Percentiles rank a stretch among this genome's conserved stretches.
phyloP scores from a whole-genome alignment of 306 rosid genomes.

The Vicia sativa region DNA sequence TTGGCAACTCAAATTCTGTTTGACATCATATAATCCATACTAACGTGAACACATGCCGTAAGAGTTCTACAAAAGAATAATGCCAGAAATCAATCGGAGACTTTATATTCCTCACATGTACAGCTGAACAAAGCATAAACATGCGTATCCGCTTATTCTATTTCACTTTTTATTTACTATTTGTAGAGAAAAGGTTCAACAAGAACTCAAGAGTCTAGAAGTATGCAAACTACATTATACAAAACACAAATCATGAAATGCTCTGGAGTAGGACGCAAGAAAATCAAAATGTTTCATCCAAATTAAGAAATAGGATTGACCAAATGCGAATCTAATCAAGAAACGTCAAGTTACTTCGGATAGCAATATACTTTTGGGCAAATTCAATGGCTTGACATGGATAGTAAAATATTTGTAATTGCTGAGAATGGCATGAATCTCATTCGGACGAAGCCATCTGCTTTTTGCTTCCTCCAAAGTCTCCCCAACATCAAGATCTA shows the following conservation, averaged over 20 bases:
- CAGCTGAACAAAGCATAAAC: constrained; percentile 30
- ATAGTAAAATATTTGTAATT: constrained; percentile 78
- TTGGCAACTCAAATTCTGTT: constrained; percentile 15
- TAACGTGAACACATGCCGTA: constrained; percentile 19
- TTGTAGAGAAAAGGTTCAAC: constrained; percentile 32
- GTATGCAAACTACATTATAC: constrained; percentile 18
- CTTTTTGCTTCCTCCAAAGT: constrained; percentile 73
- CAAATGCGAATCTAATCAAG: constrained; percentile 31
- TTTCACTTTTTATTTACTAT: background rate
- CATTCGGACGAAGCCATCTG: constrained; percentile 99
- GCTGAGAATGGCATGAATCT: constrained; percentile 86
- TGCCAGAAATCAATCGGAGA: constrained; percentile 17
- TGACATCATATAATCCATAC: constrained; percentile 23
- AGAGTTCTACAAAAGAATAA: constrained; percentile 16
- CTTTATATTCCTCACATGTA: constrained; percentile 29
- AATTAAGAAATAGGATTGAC: constrained; percentile 19
- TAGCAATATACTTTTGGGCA: constrained; percentile 68
- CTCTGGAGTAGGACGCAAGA: constrained; percentile 11
- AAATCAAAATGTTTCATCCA: constrained; percentile 5
- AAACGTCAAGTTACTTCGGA: constrained; percentile 23
- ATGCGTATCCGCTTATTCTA: background rate
- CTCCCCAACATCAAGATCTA: constrained; percentile 73
- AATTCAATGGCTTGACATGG: constrained; percentile 75
- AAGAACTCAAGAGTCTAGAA: constrained; percentile 14
- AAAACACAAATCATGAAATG: too few relatives aligned